These are phyloP conservation scores for Fusarium domesticum DNA, from an alignment of 2,329 filamentous ascomycete species.

Conservation along the genomic window DNA sequence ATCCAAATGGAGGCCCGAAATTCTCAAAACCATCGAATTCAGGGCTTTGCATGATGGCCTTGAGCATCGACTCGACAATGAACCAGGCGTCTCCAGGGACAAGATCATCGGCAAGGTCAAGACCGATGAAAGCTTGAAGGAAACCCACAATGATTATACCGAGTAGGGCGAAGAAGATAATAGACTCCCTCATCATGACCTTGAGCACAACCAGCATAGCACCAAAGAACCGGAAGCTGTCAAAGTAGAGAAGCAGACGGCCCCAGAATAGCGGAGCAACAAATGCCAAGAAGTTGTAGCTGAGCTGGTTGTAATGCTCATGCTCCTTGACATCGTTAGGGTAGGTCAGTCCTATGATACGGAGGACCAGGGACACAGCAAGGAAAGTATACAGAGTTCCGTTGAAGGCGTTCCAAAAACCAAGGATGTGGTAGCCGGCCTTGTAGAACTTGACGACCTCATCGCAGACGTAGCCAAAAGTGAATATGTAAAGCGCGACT, in stretches of 20 bases:
- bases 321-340: constrained; percentile 45
- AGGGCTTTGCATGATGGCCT: constrained; percentile 86
- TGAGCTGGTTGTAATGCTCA: constrained; percentile 68
- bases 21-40: constrained; percentile 86
- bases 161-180: constrained; percentile 94
- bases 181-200: constrained; percentile 87
- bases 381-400: constrained; percentile 75
- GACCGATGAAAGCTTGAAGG: constrained; percentile 88
- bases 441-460: constrained; percentile 90
- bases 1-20: constrained; percentile 88
- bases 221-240: constrained; percentile 92
- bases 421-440: constrained; percentile 83
- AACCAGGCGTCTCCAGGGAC: constrained; percentile 66
- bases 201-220: constrained; percentile 97
- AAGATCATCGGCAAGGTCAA: constrained; percentile 78
- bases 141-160: constrained; percentile 82
- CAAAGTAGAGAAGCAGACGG: constrained; percentile 85
- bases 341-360: constrained; percentile 73
- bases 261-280: constrained; percentile 96
- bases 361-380: constrained; percentile 71
- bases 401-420: constrained; percentile 98
- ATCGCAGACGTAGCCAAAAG: constrained; percentile 84
- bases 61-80: constrained; percentile 79
- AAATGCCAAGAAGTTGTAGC: constrained; percentile 93
- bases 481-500: constrained; percentile 84